These are phyloP conservation scores for Quercus lobata DNA, from an alignment of 331 rosid species.

Conservation along the genomic window DNA sequence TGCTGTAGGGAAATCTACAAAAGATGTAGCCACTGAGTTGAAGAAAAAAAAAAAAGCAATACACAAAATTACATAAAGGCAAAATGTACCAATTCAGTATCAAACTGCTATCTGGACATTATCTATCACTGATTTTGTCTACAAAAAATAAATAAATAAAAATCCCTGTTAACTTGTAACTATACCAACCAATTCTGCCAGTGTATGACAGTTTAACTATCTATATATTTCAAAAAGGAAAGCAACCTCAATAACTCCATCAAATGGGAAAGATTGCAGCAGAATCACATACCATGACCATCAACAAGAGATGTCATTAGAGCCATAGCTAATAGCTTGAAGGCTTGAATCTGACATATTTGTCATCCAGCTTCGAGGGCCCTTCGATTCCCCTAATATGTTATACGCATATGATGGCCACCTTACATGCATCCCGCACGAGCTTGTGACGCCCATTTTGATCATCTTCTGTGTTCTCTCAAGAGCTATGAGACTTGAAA, in stretches of 20 bases:
- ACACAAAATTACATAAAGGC: background rate
- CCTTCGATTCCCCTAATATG: slow-evolving; percentile 48
- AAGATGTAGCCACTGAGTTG: background rate
- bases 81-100: background rate
- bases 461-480: slow-evolving; percentile 80
- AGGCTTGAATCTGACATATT: slow-evolving; percentile 76
- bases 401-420: slow-evolving; percentile 94
- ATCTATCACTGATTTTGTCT: background rate
- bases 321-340: slow-evolving; percentile 72
- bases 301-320: slow-evolving; percentile 56
- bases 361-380: slow-evolving; percentile 68
- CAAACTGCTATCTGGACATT: background rate
- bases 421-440: slow-evolving; percentile 48
- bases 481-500: slow-evolving; percentile 79
- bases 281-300: background rate
- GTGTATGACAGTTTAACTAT: background rate
- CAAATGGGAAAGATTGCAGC: background rate
- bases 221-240: background rate
- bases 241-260: background rate
- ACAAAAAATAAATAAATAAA: background rate
- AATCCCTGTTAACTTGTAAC: background rate
- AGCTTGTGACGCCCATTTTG: slow-evolving; percentile 28
- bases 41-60: background rate
- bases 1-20: background rate
- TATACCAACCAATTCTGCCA: background rate